phyloP scores from a whole-genome alignment of 257 asterid genomes.

The Rhazya stricta region DNA sequence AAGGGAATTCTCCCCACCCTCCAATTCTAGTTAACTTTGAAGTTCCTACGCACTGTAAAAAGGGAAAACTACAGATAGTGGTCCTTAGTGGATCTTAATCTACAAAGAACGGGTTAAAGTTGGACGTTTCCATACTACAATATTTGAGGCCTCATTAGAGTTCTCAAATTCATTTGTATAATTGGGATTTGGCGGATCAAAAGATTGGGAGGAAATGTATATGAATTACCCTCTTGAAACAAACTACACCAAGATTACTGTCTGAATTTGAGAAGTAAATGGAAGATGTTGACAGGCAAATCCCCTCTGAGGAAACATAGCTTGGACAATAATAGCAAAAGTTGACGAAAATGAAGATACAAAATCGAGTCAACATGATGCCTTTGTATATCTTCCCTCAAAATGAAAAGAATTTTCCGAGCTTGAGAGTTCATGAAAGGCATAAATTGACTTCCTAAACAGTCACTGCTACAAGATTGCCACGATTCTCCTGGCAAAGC shows the following conservation, averaged over 20 bases:
- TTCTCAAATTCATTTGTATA: background rate
- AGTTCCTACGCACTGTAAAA: background rate
- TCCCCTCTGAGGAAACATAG: background rate
- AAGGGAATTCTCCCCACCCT: constrained; percentile 8
- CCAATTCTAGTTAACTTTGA: constrained; percentile 1
- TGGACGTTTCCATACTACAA: background rate
- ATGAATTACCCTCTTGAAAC: too few relatives aligned
- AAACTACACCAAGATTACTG: background rate
- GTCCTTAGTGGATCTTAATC: constrained; percentile 8
- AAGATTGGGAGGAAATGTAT: background rate
- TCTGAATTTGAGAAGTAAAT: background rate
- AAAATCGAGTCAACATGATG: constrained; percentile 9
- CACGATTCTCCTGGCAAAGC: background rate
- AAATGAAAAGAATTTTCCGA: constrained; percentile 4
- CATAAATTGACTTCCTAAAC: background rate
- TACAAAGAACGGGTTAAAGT: background rate
- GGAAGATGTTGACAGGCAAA: too few relatives aligned
- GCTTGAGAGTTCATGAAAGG: background rate
- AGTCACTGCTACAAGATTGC: background rate
- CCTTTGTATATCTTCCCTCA: constrained; percentile 1
- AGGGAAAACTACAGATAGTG: background rate
- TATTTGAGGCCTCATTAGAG: background rate
- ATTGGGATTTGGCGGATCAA: background rate
- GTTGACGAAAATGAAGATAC: background rate
- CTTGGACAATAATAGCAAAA: background rate